These are phyloP conservation scores for Medicago lupulina DNA, from an alignment of 306 rosid species.

Conservation along the genomic window DNA sequence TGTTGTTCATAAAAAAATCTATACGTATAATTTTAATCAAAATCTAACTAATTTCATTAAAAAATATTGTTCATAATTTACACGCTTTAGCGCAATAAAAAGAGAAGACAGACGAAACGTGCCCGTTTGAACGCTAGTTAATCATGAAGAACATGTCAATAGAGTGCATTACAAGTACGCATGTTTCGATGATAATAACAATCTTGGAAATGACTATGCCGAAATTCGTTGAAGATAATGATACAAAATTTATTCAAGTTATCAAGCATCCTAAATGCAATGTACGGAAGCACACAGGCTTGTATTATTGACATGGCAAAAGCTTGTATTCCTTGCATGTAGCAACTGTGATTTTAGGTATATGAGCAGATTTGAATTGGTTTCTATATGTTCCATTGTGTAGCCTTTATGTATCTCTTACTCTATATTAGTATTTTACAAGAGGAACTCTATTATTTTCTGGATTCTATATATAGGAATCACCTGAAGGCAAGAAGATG, in stretches of 20 bases:
- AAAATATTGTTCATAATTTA: too few species aligned
- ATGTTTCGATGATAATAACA: background rate
- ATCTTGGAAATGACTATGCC: background rate
- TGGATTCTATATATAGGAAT: constrained; percentile 56
- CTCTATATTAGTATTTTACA: background rate
- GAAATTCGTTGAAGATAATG: constrained; percentile 5
- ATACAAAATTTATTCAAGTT: constrained; percentile 3
- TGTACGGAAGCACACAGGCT: background rate
- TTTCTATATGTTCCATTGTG: constrained; percentile 16
- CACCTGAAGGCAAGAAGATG: constrained; percentile 81
- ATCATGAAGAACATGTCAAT: background rate
- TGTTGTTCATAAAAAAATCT: too few species aligned
- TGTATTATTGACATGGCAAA: background rate
- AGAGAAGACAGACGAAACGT: too few species aligned
- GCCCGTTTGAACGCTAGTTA: too few species aligned
- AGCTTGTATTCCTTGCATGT: constrained; percentile 15
- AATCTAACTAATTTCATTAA: too few species aligned
- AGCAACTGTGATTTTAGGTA: constrained; percentile 18
- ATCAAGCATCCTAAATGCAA: constrained; percentile 17
- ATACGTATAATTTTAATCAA: too few species aligned
- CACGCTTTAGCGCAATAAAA: too few species aligned
- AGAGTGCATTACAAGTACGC: background rate
- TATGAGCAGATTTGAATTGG: constrained; percentile 21
- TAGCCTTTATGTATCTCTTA: constrained; percentile 17
- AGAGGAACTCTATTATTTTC: constrained; percentile 14